These are phyloP conservation scores for Fusarium equiseti DNA, from an alignment of 2,329 filamentous ascomycete species.

Conservation along the genomic window DNA sequence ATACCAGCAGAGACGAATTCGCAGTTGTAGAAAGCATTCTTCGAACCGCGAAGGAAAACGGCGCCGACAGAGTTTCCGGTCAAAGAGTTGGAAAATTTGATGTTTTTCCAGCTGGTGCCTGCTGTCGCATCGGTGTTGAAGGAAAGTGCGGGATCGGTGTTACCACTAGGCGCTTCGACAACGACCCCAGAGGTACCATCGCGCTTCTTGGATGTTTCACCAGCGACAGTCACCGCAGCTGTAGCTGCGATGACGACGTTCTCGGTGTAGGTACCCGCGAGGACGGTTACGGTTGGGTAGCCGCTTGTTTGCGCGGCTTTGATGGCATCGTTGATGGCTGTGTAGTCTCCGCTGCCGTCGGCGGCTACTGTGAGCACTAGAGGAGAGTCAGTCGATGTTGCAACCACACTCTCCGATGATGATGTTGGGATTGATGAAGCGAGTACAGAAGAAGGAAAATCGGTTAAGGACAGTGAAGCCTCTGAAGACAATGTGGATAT, in stretches of 20 bases:
- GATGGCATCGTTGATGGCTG: conserved; percentile 59
- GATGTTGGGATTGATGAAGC: conserved; percentile 18
- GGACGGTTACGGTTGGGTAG: conserved; percentile 58
- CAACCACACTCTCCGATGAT: conserved; percentile 19
- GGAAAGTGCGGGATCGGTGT: conserved; percentile 7
- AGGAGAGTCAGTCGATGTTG: conserved; percentile 37
- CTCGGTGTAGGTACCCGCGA: conserved; percentile 60
- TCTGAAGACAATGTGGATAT: background rate
- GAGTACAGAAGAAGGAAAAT: conserved; percentile 19
- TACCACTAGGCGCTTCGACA: conserved; percentile 3
- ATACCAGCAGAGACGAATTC: conserved; percentile 56
- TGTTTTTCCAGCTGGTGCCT: conserved; percentile 33
- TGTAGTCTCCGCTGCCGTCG: conserved; percentile 59
- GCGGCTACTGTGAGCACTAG: conserved; percentile 57
- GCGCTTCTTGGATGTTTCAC: conserved; percentile 51
- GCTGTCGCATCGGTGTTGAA: conserved; percentile 4
- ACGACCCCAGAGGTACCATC: conserved; percentile 26
- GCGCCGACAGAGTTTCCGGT: background rate
- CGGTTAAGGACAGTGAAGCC: background rate
- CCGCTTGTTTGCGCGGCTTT: conserved; percentile 55
- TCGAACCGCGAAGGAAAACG: conserved; percentile 22
- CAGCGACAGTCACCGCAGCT: conserved; percentile 57
- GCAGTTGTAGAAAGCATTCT: conserved; percentile 54
- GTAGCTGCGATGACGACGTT: conserved; percentile 55
- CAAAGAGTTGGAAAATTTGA: conserved; percentile 40